These are phyloP conservation scores for Balakata baccata DNA, from an alignment of 345 rosid species.

Conservation along the genomic window DNA sequence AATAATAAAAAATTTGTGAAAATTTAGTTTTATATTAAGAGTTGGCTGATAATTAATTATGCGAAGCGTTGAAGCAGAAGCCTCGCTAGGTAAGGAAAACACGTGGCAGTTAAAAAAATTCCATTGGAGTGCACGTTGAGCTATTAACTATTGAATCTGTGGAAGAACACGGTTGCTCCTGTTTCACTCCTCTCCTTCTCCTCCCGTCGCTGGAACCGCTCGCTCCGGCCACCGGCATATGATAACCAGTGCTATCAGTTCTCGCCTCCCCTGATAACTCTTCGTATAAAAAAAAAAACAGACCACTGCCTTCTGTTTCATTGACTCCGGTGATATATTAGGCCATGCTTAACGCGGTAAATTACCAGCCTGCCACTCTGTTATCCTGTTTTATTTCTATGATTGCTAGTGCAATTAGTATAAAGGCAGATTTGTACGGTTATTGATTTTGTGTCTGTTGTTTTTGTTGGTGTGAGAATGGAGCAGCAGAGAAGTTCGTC, in stretches of 20 bases:
- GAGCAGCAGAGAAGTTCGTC: slow-evolving; percentile 64
- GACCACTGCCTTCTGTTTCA: not conserved
- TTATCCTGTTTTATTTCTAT: not conserved
- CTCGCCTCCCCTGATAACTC: not conserved
- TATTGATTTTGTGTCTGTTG: not conserved
- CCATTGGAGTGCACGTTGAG: not conserved
- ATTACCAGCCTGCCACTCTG: slow-evolving; percentile 20
- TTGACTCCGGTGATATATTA: not conserved
- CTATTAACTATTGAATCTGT: not conserved
- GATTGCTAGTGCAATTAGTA: not conserved
- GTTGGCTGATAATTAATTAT: no score
- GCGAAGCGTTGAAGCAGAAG: not conserved
- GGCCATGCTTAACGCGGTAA: slow-evolving; percentile 25
- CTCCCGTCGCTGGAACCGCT: not conserved
- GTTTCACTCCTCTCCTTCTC: not conserved
- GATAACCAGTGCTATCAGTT: not conserved
- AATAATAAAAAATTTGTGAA: no score
- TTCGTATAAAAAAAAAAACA: not conserved
- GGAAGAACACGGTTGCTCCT: not conserved
- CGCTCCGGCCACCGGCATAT: not conserved
- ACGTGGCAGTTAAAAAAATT: not conserved
- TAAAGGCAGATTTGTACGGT: not conserved
- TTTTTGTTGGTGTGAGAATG: slow-evolving; percentile 25
- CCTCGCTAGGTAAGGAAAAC: not conserved
- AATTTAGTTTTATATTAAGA: no score